phyloP scores from a whole-genome alignment of 345 rosid genomes.

The Conringia planisiliqua region DNA sequence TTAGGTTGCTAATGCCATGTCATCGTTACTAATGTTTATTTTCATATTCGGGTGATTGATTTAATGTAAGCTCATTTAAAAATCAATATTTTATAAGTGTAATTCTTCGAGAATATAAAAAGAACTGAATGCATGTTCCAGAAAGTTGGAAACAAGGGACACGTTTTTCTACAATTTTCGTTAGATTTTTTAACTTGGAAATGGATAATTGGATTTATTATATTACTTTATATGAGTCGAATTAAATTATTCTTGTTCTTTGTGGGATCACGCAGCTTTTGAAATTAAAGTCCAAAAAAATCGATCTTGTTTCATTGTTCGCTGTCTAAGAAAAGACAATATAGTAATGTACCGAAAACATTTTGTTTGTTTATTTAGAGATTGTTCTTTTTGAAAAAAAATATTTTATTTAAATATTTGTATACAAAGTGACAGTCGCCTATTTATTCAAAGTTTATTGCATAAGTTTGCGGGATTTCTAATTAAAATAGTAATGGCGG shows the following conservation, averaged over 20 bases:
- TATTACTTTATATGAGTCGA: slow-evolving; percentile 7
- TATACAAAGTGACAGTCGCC: slow-evolving; percentile 2
- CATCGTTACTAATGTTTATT: neutral
- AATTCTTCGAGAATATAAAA: neutral
- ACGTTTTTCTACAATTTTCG: slow-evolving; percentile 10
- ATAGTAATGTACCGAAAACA: slow-evolving; percentile 2
- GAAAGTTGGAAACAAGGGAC: slow-evolving; percentile 19
- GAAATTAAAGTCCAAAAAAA: slow-evolving; percentile 7
- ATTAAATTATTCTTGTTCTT: neutral
- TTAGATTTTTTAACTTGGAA: neutral
- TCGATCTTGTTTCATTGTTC: slow-evolving; percentile 16
- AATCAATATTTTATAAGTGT: neutral
- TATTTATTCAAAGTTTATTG: neutral
- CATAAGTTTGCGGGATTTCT: neutral
- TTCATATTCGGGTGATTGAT: neutral
- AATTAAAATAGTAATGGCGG: neutral
- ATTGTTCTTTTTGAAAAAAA: neutral
- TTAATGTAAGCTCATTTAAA: neutral
- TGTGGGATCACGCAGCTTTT: slow-evolving; percentile 27
- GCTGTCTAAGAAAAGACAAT: slow-evolving; percentile 22
- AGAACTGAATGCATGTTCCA: neutral
- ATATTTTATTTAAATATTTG: neutral
- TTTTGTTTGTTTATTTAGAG: slow-evolving; percentile 14
- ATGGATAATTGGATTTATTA: slow-evolving; percentile 12
- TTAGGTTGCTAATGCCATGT: neutral